These are phyloP conservation scores for Acrodontium crateriforme DNA, from an alignment of 2,329 filamentous ascomycete genomes.

Conservation along the genomic window DNA sequence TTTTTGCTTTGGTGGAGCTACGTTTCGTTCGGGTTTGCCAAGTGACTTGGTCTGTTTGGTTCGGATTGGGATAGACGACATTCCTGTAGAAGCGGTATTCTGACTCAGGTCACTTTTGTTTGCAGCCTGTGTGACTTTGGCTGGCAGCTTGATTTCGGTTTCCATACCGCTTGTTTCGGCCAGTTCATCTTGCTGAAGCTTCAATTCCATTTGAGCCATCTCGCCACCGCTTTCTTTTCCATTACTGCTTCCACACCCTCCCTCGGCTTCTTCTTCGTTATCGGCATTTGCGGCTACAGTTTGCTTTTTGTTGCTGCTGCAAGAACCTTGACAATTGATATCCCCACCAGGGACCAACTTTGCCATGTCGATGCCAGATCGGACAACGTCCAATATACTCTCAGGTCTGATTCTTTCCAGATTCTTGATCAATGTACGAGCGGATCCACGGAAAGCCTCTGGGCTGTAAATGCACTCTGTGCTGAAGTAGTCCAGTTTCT, in stretches of 20 bases:
- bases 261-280: conserved; percentile 44
- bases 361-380: conserved; percentile 93
- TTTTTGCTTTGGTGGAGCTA: conserved; percentile 44
- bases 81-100: neutral
- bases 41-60: conserved; percentile 18
- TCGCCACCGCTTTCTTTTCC: conserved; percentile 56
- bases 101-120: conserved; percentile 3
- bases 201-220: conserved; percentile 69
- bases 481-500: conserved; percentile 92
- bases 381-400: conserved; percentile 86
- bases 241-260: conserved; percentile 62
- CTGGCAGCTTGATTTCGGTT: conserved; percentile 43
- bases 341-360: conserved; percentile 54
- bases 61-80: conserved; percentile 13
- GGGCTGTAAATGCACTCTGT: conserved; percentile 98
- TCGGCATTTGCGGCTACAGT: conserved; percentile 14
- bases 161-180: conserved; percentile 43
- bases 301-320: conserved; percentile 24
- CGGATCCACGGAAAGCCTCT: conserved; percentile 88
- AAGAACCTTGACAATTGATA: conserved; percentile 35
- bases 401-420: conserved; percentile 85
- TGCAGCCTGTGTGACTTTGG: conserved; percentile 8
- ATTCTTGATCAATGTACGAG: conserved; percentile 84
- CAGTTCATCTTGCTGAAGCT: conserved; percentile 50
- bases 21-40: conserved; percentile 6